Evolutionary conservation across 2,329 filamentous ascomycete species (phyloP), one percentile per base, ranked within the genome.

Genomic region (Trichoderma guizhouense): DNA sequence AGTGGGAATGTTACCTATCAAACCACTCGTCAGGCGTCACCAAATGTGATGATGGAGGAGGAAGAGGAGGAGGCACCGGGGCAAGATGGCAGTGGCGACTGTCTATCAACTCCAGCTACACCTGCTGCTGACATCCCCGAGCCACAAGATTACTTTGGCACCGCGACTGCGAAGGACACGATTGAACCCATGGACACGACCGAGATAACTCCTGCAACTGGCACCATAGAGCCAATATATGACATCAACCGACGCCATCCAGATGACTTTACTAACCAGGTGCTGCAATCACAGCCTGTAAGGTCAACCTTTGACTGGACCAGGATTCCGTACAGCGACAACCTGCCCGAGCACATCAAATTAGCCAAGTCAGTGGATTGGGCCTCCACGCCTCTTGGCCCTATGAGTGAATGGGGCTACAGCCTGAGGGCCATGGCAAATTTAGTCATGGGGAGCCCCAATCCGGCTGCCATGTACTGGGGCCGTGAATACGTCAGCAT

Each of bases 391-490:
- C 83, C 90, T 5, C 83, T 96, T 1, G 93, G 93, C 0, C 91
- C 93, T 0, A 93, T 96, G 24, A 91, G 93, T 74, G 82, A 85
- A 62, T 97, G 93, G 93, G 83, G 87, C 1, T 82, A 88, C 34
- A 92, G 94, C 76, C 82, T 96, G 63, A 87, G 93, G 69, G 88
- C 90, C 74, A 93, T 95, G 90, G 91, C 92, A 64, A 95, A 95
- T 79, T 82, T 95, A 57, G 89, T 97, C 75, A 94, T 96, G 92
- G 91, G 88, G 15, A 92, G 89, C 72, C 92, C 92, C 12, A 90
- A 94, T 77, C 91, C 92, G 1, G 89, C 90, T 6, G 91, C 91
- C 8, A 89, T 94, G 85, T 95, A 95, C 79, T 95, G 93, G 93
- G 93, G 93, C 0, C 84, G 86, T 2, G 90, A 94, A 14, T 84